phyloP scores from a whole-genome alignment of 1,284 basidiomycete genomes.

The Cystobasidium pallidum region DNA sequence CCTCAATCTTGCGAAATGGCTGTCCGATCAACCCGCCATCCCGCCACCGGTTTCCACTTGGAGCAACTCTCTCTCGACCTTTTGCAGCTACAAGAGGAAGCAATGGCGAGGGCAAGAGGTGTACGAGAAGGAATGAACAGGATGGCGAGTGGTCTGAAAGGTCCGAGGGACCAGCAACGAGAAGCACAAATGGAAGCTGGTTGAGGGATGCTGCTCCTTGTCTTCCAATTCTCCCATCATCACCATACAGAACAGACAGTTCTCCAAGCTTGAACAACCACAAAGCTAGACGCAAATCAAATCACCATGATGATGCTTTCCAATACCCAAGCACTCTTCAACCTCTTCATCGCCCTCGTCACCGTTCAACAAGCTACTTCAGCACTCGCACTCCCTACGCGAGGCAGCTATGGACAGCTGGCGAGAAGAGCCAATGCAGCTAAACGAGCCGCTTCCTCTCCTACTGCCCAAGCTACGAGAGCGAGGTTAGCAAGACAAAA shows the following conservation, averaged over 20 bases:
- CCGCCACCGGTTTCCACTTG: constrained; percentile 3
- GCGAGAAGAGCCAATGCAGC: constrained; percentile 23
- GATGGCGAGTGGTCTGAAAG: constrained; percentile 1
- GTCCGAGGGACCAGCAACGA: constrained; percentile 6
- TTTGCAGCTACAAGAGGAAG: neutral
- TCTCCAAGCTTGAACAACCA: no score
- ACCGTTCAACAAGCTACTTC: constrained; percentile 36
- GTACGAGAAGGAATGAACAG: constrained; percentile 1
- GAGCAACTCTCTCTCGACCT: constrained; percentile 2
- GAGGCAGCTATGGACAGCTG: constrained; percentile 34
- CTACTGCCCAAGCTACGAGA: constrained; percentile 17
- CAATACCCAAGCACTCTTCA: constrained; percentile 33
- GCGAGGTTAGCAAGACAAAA: constrained; percentile 1
- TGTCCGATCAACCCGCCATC: constrained; percentile 4
- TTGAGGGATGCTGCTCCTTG: neutral
- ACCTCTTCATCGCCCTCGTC: constrained; percentile 33
- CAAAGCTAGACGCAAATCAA: constrained; percentile 1
- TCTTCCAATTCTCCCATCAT: constrained; percentile 17
- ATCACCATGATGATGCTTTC: constrained; percentile 26
- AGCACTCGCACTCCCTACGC: constrained; percentile 30
- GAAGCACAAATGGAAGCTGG: neutral
- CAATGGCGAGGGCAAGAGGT: neutral
- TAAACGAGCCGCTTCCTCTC: constrained; percentile 21
- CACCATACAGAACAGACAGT: neutral
- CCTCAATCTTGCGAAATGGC: neutral